Evolutionary conservation across 148 eudicot genomes (phyloP).

Genomic region (Bassia scoparia): DNA sequence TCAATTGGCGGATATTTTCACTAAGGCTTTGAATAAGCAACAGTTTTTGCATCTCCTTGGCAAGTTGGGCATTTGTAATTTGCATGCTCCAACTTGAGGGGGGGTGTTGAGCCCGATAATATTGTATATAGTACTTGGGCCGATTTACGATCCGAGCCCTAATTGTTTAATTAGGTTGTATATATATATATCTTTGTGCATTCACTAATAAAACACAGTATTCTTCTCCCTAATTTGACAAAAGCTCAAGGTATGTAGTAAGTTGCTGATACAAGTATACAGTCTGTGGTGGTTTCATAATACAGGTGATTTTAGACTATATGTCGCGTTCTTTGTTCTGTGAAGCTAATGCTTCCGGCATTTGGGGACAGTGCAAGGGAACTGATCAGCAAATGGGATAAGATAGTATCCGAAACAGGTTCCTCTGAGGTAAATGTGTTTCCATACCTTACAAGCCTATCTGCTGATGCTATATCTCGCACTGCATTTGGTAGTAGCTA

Average conservation of each 20-base stretch:
- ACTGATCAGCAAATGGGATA: constrained; percentile 38
- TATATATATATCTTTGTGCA: background rate
- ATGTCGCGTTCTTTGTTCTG: background rate
- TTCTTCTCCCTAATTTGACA: background rate
- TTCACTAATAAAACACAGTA: background rate
- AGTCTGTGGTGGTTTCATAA: too few species aligned
- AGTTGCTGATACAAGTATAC: background rate
- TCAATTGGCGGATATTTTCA: too few species aligned
- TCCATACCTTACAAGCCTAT: constrained; percentile 29
- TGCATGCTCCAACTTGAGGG: too few species aligned
- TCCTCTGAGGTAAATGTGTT: constrained; percentile 39
- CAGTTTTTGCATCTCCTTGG: too few species aligned
- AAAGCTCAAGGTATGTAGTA: background rate
- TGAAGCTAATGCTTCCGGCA: constrained; percentile 42
- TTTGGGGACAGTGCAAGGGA: constrained; percentile 28
- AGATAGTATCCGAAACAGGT: constrained; percentile 24
- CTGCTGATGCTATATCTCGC: constrained; percentile 41
- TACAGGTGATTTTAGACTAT: too few species aligned
- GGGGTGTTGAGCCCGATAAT: too few species aligned
- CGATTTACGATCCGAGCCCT: too few species aligned
- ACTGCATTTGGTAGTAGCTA: constrained; percentile 44
- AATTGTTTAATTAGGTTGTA: too few species aligned
- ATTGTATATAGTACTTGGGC: too few species aligned
- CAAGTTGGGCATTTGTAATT: too few species aligned
- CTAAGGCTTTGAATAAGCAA: too few species aligned